phyloP scores from a whole-genome alignment of 768 basidiomycete genomes.

The Chalciporus pseudorubinellus region DNA sequence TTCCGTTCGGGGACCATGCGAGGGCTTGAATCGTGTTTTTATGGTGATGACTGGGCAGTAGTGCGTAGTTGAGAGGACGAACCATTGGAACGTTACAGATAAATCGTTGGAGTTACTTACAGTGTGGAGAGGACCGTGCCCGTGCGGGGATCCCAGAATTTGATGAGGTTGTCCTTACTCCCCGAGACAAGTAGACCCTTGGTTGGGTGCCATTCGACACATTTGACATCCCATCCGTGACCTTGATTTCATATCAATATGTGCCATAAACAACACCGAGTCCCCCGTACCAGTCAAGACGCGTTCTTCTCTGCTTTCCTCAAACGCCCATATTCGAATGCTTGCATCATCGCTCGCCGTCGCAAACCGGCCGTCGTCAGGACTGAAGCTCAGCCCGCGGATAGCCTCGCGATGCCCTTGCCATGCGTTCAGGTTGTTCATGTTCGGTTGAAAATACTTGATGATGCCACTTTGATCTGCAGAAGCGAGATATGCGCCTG shows the following conservation, averaged over 20 bases:
- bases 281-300: slow-evolving; percentile 67
- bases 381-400: slow-evolving; percentile 87
- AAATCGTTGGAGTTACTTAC: slow-evolving; percentile 42
- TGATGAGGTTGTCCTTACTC: slow-evolving; percentile 96
- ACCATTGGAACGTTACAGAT: too few relatives aligned
- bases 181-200: slow-evolving; percentile 95
- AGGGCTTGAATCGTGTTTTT: slow-evolving; percentile 96
- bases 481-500: slow-evolving; percentile 89
- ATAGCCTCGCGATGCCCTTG: slow-evolving; percentile 93
- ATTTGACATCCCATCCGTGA: slow-evolving; percentile 99
- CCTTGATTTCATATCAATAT: slow-evolving; percentile 46
- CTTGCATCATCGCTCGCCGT: slow-evolving; percentile 96
- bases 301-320: slow-evolving; percentile 86
- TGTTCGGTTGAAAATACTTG: slow-evolving; percentile 98
- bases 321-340: slow-evolving; percentile 93
- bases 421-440: slow-evolving; percentile 97
- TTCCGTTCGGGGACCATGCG: slow-evolving; percentile 92
- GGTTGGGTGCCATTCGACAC: slow-evolving; percentile 97
- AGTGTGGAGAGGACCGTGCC: slow-evolving; percentile 87
- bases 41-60: slow-evolving; percentile 74
- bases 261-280: not conserved
- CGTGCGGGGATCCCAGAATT: slow-evolving; percentile 98
- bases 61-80: too few relatives aligned
- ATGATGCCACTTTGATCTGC: slow-evolving; percentile 92
- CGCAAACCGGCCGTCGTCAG: slow-evolving; percentile 88